Percentiles rank a stretch among this genome's conserved stretches.
Conservation (phyloP, 2,329 filamentous ascomycete genomes). For the Epichloe sibirici region DNA sequence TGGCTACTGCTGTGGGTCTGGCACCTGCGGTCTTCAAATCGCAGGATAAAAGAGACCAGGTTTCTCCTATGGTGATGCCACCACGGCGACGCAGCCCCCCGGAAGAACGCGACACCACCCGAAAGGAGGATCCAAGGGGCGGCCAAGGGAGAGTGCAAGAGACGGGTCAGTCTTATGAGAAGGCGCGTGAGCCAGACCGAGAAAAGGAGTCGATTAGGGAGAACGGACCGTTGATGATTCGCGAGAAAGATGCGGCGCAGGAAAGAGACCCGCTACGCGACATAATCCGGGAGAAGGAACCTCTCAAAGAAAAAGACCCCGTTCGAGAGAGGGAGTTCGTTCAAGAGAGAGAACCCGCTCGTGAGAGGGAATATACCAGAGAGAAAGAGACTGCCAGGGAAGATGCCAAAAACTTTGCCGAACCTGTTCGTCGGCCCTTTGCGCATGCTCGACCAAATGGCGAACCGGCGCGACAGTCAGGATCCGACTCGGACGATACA, state of each 20-base stretch:
- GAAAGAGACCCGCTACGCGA: constrained; percentile 1
- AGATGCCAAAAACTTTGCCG: constrained; percentile 2
- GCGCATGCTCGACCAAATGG: constrained; percentile 9
- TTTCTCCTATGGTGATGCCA: constrained; percentile 13
- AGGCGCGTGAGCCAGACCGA: neutral
- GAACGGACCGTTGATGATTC: constrained; percentile 1
- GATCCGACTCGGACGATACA: constrained; percentile 31
- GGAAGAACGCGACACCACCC: constrained; percentile 16
- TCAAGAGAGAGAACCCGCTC: constrained; percentile 14
- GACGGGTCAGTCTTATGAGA: constrained; percentile 5
- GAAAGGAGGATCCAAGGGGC: constrained; percentile 10
- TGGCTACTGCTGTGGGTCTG: constrained; percentile 36
- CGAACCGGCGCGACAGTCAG: constrained; percentile 19
- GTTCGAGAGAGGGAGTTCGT: constrained; percentile 2
- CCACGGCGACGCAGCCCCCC: constrained; percentile 19
- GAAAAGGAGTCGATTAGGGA: constrained; percentile 1
- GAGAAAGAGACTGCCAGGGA: constrained; percentile 3
- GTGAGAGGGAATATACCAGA: constrained; percentile 27
- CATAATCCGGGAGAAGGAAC: constrained; percentile 5
- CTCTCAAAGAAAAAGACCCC: constrained; percentile 10
- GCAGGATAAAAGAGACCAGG: constrained; percentile 25
- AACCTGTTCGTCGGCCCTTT: constrained; percentile 14
- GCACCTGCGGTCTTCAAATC: constrained; percentile 23
- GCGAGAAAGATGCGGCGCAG: neutral
- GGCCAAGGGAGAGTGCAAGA: constrained; percentile 12